These are phyloP conservation scores for Leucaena leucocephala DNA, from an alignment of 306 rosid species.

Conservation along the genomic window DNA sequence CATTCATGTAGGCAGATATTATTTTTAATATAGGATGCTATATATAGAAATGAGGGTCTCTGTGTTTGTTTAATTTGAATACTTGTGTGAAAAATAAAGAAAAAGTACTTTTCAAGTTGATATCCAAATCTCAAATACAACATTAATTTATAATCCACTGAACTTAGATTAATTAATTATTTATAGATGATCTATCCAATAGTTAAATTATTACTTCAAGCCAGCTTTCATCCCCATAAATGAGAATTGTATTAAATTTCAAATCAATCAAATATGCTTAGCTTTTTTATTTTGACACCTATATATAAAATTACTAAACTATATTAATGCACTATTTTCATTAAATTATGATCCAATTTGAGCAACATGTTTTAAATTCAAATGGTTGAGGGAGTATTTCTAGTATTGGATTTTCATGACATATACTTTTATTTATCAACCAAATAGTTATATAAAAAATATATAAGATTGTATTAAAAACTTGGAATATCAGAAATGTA, in stretches of 20 bases:
- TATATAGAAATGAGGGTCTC: too few relatives aligned
- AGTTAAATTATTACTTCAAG: background rate
- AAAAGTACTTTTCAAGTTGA: background rate
- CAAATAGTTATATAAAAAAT: background rate
- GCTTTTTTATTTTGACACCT: background rate
- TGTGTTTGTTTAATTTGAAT: background rate
- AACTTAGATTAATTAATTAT: background rate
- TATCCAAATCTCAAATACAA: too few relatives aligned
- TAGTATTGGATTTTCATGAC: background rate
- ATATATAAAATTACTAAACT: background rate
- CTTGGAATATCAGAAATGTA: background rate
- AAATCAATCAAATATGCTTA: slow-evolving; percentile 8
- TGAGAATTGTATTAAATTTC: background rate
- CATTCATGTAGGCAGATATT: too few relatives aligned
- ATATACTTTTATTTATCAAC: background rate
- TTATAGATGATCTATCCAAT: background rate
- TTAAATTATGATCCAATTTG: background rate
- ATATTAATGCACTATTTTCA: background rate
- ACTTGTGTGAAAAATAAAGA: background rate
- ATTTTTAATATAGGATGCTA: too few relatives aligned
- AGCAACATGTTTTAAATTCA: background rate
- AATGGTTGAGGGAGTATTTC: background rate
- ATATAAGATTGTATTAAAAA: background rate
- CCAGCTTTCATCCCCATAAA: background rate
- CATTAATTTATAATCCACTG: background rate